These are phyloP conservation scores for Stagonosporopsis rhizophila DNA, from an alignment of 2,329 filamentous ascomycete genomes.

Conservation along the genomic window DNA sequence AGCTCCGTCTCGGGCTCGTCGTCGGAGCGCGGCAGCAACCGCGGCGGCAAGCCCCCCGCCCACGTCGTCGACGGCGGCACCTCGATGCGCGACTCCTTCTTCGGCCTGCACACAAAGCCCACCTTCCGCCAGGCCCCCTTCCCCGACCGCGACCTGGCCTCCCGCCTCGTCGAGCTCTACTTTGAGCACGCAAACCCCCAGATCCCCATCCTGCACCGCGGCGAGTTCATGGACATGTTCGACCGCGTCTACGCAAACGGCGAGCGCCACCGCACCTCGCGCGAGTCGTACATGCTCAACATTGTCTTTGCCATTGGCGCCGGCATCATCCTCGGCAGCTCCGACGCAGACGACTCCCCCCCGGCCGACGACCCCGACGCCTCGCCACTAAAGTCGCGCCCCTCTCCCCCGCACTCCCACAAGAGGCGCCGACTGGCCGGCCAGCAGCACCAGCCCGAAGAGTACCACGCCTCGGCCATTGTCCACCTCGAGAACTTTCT, in stretches of 20 bases:
- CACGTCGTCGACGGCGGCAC: slow-evolving; percentile 67
- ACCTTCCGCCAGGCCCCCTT: slow-evolving; percentile 86
- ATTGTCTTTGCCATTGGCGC: slow-evolving; percentile 97
- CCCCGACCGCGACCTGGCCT: slow-evolving; percentile 76
- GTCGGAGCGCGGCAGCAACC: slow-evolving; percentile 69
- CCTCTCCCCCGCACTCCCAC: slow-evolving; percentile 43
- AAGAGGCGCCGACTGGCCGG: slow-evolving; percentile 52
- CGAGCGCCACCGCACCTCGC: slow-evolving; percentile 70
- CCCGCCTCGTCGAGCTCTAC: slow-evolving; percentile 79
- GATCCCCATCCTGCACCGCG: slow-evolving; percentile 88
- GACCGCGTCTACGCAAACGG: slow-evolving; percentile 78
- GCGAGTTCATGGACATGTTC: slow-evolving; percentile 88
- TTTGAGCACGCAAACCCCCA: slow-evolving; percentile 97
- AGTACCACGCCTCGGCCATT: slow-evolving; percentile 95
- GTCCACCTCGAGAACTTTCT: slow-evolving; percentile 89
- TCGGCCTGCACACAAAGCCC: slow-evolving; percentile 90
- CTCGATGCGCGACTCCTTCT: slow-evolving; percentile 94
- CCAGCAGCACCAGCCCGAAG: slow-evolving; percentile 81
- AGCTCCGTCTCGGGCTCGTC: slow-evolving; percentile 64
- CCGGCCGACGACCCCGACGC: slow-evolving; percentile 37
- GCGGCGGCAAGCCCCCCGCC: slow-evolving; percentile 61
- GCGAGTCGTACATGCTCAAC: slow-evolving; percentile 92
- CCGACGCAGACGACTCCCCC: slow-evolving; percentile 46
- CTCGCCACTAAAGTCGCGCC: slow-evolving; percentile 36
- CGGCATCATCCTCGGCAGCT: slow-evolving; percentile 79